Evolutionary conservation across 2,329 filamentous ascomycete species (phyloP), one percentile per base, ranked within the genome.

Genomic region (Aspergillus carbonarius): DNA sequence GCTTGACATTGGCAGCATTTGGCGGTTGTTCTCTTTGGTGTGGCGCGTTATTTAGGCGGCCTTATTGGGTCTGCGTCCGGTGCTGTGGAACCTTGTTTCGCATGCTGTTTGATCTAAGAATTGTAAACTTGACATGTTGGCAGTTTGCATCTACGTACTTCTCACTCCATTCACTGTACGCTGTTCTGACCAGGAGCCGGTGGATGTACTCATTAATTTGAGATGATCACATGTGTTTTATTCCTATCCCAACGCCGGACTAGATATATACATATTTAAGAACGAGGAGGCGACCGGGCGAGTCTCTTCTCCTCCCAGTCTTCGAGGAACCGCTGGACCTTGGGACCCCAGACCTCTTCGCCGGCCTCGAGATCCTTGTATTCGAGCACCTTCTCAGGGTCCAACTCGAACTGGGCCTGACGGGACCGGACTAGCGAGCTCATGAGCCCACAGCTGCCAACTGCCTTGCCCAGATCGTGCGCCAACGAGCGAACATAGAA

Each of bases 401-500:
- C 87, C 0, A 96, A 78, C 57, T 84, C 83, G 69, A 96, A 98
- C 61, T 92, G 85, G 17, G 87, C 90, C 76, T 99, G 95, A 54
- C 90, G 85, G 3, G 86, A 89, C 55, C 95, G 88, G 57, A 89
- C 84, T 18, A 99, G 84, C 66, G 90, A 87, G 20, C 90, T 86
- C 93, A 99, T 98, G 64, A 95, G 82, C 34, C 85, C 95, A 23
- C 91, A 87, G 12, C 92, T 96, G 54, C 85, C 87, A 13, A 97
- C 82, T 66, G 91, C 92, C 64, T 87, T 81, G 20, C 93, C 95
- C 3, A 99, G 83, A 69, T 99, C 95, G 72, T 98, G 92, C 68
- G 92, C 93, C 66, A 99, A 86, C 58, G 90, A 96, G 62, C 95
- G 89, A 13, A 99, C 93, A 74, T 99, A 99, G 81, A 97, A 99